These are phyloP conservation scores for Lachnellula arida DNA, from an alignment of 2,329 filamentous ascomycete genomes.

Conservation along the genomic window DNA sequence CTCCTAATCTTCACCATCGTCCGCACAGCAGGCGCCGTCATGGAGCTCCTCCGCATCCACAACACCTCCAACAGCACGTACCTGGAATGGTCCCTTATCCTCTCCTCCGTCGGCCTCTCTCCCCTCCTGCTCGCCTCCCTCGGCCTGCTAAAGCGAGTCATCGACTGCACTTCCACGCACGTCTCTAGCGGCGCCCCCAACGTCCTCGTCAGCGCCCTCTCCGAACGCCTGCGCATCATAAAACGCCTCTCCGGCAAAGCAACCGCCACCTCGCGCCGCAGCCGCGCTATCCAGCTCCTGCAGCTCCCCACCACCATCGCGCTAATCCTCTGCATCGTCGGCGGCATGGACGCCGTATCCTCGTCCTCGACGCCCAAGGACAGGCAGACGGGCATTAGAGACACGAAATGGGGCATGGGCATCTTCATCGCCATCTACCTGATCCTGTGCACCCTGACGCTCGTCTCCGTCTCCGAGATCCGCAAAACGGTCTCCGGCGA, in stretches of 20 bases:
- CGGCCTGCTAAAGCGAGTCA: constrained; percentile 25
- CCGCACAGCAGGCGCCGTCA: constrained; percentile 29
- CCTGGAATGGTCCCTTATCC: constrained; percentile 27
- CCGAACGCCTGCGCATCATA: constrained; percentile 11
- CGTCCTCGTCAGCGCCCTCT: neutral
- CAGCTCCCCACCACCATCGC: constrained; percentile 26
- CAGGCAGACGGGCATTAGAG: constrained; percentile 16
- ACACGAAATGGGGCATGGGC: constrained; percentile 24
- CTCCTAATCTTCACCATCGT: constrained; percentile 32
- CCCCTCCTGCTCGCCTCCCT: constrained; percentile 26
- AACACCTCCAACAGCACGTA: constrained; percentile 26
- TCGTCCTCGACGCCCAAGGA: constrained; percentile 12
- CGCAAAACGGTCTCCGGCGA: constrained; percentile 27
- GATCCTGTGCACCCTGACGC: constrained; percentile 14
- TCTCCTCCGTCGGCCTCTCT: constrained; percentile 27
- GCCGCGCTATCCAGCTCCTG: constrained; percentile 25
- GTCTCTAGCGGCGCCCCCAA: constrained; percentile 9
- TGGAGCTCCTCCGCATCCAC: constrained; percentile 27
- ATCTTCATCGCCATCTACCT: constrained; percentile 31
- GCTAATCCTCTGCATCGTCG: constrained; percentile 29
- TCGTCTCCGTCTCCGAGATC: constrained; percentile 25
- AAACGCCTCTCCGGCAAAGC: constrained; percentile 17
- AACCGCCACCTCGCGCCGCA: constrained; percentile 23
- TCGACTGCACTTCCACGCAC: constrained; percentile 9
- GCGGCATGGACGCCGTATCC: constrained; percentile 22